Conservation (phyloP, 345 rosid species). For the Eutrema yunnanense region DNA sequence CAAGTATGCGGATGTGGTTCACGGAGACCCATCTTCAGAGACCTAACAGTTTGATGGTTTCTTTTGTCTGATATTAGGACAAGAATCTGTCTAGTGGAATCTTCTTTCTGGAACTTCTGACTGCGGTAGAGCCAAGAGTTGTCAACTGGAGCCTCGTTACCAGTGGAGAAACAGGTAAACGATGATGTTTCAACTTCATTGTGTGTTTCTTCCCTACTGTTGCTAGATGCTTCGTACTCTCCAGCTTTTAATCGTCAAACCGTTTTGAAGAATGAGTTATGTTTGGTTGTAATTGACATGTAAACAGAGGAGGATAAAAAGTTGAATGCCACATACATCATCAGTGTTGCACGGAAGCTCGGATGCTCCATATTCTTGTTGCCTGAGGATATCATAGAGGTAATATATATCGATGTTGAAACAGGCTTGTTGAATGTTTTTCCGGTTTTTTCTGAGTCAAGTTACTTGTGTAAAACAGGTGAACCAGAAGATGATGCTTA, state of each 20-base stretch:
- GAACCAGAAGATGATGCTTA: constrained; percentile 96
- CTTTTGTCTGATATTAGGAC: constrained; percentile 45
- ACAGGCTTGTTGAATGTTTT: background rate
- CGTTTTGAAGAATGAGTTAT: background rate
- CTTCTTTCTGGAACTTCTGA: constrained; percentile 90
- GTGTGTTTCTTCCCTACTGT: background rate
- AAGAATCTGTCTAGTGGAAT: constrained; percentile 68
- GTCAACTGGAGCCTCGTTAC: constrained; percentile 90
- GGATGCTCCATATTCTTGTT: constrained; percentile 97
- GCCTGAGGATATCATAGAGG: constrained; percentile 98
- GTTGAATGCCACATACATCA: constrained; percentile 87
- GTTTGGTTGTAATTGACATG: constrained; percentile 22
- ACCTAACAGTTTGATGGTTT: constrained; percentile 14
- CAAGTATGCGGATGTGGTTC: background rate
- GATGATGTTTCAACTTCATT: background rate
- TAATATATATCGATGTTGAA: constrained; percentile 13
- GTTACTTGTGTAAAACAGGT: constrained; percentile 43
- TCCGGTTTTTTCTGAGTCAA: background rate
- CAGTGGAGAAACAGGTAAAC: constrained; percentile 71
- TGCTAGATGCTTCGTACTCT: background rate
- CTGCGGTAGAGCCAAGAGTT: constrained; percentile 88
- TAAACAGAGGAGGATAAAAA: constrained; percentile 87
- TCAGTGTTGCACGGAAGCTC: constrained; percentile 95
- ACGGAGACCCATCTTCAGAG: background rate
- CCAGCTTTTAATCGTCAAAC: background rate